phyloP scores from a whole-genome alignment of 306 rosid genomes.

The Hippophae tibetana region DNA sequence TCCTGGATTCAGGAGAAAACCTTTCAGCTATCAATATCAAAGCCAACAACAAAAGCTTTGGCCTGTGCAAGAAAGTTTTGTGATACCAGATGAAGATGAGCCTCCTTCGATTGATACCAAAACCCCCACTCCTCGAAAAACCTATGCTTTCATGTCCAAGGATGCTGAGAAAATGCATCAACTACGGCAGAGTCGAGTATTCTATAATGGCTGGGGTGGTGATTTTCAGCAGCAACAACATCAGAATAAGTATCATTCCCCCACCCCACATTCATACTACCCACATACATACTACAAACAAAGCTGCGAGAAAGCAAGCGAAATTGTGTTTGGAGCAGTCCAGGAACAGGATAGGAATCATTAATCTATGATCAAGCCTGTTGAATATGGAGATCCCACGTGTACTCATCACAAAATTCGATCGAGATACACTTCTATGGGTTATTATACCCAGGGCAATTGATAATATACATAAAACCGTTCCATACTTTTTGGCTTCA shows the following conservation, averaged over 20 bases:
- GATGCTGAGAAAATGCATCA: slow-evolving; percentile 74
- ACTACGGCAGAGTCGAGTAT: slow-evolving; percentile 56
- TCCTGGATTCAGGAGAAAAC: slow-evolving; percentile 50
- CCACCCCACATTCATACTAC: slow-evolving; percentile 54
- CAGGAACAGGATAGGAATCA: slow-evolving; percentile 53
- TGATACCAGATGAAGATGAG: slow-evolving; percentile 74
- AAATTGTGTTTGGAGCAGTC: slow-evolving; percentile 76
- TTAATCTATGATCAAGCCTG: slow-evolving; percentile 42
- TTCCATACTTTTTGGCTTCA: slow-evolving; percentile 31
- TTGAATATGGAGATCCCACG: slow-evolving; percentile 47
- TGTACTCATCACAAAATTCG: slow-evolving; percentile 43
- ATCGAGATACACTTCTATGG: slow-evolving; percentile 31
- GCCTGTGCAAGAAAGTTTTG: slow-evolving; percentile 84
- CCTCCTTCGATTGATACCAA: slow-evolving; percentile 73
- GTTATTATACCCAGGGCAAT: slow-evolving; percentile 40
- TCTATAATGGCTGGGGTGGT: slow-evolving; percentile 65
- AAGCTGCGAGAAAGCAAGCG: slow-evolving; percentile 50
- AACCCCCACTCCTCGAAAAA: slow-evolving; percentile 78
- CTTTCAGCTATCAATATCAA: slow-evolving; percentile 30
- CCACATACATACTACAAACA: slow-evolving; percentile 63
- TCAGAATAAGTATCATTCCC: slow-evolving; percentile 51
- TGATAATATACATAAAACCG: slow-evolving; percentile 30
- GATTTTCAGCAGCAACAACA: slow-evolving; percentile 53
- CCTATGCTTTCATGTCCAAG: slow-evolving; percentile 80
- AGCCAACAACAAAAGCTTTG: slow-evolving; percentile 44